phyloP scores from a whole-genome alignment of 2,329 filamentous ascomycete species.

The Endoconidiophora laricicola region DNA sequence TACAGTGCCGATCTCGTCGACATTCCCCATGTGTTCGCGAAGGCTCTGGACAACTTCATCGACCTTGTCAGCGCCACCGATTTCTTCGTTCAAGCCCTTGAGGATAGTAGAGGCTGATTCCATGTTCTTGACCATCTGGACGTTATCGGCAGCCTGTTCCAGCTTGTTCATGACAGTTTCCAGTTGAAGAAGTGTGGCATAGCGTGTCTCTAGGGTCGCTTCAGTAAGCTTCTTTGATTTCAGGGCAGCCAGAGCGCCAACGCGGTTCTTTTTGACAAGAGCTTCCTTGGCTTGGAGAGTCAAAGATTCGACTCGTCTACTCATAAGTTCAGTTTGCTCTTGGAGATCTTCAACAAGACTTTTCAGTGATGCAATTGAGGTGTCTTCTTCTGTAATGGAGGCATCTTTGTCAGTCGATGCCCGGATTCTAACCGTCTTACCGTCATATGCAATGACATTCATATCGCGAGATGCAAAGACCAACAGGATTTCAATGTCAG shows the following conservation, averaged over 20 bases:
- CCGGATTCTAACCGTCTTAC: conserved; percentile 59
- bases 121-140: conserved; percentile 72
- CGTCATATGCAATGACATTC: conserved; percentile 40
- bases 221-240: conserved; percentile 73
- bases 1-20: conserved; percentile 67
- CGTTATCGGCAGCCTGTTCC: conserved; percentile 69
- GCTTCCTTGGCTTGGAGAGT: conserved; percentile 49
- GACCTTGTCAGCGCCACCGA: conserved; percentile 61
- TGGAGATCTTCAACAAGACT: conserved; percentile 60
- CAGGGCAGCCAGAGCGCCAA: conserved; percentile 61
- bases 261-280: conserved; percentile 53
- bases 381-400: conserved; percentile 58
- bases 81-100: conserved; percentile 52
- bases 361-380: conserved; percentile 68
- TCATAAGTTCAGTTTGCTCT: conserved; percentile 52
- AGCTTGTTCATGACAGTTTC: conserved; percentile 73
- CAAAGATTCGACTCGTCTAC: conserved; percentile 49
- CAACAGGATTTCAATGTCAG: conserved; percentile 54
- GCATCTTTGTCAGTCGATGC: conserved; percentile 19
- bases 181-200: conserved; percentile 60
- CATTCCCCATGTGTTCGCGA: conserved; percentile 62
- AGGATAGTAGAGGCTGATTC: conserved; percentile 59
- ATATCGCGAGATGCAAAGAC: conserved; percentile 54
- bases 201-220: conserved; percentile 51
- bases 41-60: conserved; percentile 60